Conservation (phyloP, 108 stramenopile species). For the Skeletonema tropicum region DNA sequence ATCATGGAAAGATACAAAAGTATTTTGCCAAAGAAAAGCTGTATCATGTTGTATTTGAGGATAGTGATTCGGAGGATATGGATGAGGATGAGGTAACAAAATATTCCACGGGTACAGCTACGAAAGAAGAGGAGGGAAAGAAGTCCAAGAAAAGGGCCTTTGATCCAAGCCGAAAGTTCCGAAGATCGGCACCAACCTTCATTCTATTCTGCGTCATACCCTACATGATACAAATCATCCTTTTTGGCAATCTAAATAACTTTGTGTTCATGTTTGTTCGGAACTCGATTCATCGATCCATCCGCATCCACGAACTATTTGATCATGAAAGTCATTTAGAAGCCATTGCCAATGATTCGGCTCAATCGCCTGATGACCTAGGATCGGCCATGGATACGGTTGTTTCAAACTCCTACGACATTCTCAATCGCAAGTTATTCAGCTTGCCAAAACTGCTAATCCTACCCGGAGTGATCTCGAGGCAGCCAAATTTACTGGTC, state of each 20-base stretch:
- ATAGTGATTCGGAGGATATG: constrained; percentile 9
- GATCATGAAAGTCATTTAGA: constrained; percentile 73
- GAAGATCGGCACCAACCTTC: constrained; percentile 75
- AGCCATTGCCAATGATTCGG: constrained; percentile 74
- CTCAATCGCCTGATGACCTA: constrained; percentile 74
- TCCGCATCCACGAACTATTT: constrained; percentile 83
- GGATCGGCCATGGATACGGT: constrained; percentile 76
- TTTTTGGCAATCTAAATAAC: constrained; percentile 81
- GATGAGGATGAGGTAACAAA: background rate
- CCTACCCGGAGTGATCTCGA: constrained; percentile 74
- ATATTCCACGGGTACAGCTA: background rate
- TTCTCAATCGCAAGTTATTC: constrained; percentile 89
- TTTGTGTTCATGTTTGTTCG: constrained; percentile 77
- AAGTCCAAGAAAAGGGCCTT: constrained; percentile 30
- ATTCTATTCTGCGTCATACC: constrained; percentile 81
- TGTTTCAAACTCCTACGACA: constrained; percentile 55
- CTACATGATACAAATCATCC: constrained; percentile 87
- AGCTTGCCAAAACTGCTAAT: constrained; percentile 82
- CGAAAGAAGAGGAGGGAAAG: constrained; percentile 14
- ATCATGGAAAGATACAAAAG: constrained; percentile 1
- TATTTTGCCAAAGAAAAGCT: background rate
- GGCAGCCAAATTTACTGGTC: constrained; percentile 73
- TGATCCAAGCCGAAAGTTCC: constrained; percentile 64
- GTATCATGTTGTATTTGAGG: background rate
- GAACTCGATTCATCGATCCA: constrained; percentile 78